Conservation (phyloP, 2,329 filamentous ascomycete genomes). For the Fusarium devonianum region DNA sequence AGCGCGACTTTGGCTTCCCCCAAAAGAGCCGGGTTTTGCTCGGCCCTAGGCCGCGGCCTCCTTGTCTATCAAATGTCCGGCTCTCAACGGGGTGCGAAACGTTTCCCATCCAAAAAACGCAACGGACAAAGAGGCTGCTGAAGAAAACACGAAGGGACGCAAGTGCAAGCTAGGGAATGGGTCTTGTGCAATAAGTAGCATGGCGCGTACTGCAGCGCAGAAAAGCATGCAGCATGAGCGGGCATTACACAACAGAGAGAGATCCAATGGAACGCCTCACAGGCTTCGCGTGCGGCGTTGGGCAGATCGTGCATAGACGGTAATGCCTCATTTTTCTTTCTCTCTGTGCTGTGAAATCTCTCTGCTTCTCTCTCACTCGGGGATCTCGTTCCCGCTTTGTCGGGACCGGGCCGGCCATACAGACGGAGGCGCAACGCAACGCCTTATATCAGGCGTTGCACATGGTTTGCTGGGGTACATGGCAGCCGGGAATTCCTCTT, state of each 20-base stretch:
- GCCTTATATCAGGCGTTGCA: constrained; percentile 4
- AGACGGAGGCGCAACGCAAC: constrained; percentile 13
- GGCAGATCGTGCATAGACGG: constrained; percentile 24
- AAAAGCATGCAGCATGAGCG: constrained; percentile 2
- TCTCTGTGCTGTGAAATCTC: constrained; percentile 5
- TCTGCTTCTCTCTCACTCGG: constrained; percentile 8
- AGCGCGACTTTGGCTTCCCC: constrained; percentile 11
- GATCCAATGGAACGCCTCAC: constrained; percentile 33
- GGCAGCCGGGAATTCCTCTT: constrained; percentile 20
- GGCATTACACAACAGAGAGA: constrained; percentile 12
- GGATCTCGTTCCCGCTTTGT: constrained; percentile 26
- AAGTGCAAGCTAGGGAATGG: constrained; percentile 9
- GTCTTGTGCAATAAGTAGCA: constrained; percentile 13
- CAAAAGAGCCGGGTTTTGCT: constrained; percentile 23
- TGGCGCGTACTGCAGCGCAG: constrained; percentile 12
- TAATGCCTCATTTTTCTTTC: constrained; percentile 9
- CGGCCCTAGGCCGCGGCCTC: constrained; percentile 15
- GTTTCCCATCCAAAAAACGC: constrained; percentile 5
- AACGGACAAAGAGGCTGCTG: constrained; percentile 7
- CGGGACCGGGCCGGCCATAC: constrained; percentile 40
- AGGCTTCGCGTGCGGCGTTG: constrained; percentile 8
- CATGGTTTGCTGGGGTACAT: constrained; percentile 21
- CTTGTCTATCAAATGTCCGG: constrained; percentile 17
- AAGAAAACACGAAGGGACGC: constrained; percentile 11
- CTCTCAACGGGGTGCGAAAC: constrained; percentile 10